Evolutionary conservation across 345 rosid genomes (phyloP).

Genomic region (Sisymbrium altissimum): DNA sequence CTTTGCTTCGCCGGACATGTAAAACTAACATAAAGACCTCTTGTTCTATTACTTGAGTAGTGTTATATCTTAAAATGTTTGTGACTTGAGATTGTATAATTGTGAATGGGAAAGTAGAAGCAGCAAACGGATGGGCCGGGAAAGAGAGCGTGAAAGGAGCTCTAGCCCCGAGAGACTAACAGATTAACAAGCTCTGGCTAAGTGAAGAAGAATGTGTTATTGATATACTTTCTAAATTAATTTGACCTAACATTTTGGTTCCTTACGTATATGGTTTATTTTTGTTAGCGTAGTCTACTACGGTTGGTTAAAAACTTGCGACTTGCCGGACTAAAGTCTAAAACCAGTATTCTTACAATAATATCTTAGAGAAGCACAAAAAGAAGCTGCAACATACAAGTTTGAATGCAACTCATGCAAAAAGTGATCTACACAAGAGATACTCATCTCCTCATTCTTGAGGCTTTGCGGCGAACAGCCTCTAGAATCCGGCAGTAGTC

Average conservation of each 20-base stretch:
- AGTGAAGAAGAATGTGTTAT: no score
- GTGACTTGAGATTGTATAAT: no score
- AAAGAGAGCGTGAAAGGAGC: no score
- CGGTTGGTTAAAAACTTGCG: background rate
- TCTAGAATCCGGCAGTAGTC: conserved; percentile 29
- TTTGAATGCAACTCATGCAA: background rate
- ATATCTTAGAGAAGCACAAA: background rate
- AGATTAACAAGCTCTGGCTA: no score
- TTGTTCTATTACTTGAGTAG: no score
- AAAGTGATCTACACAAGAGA: background rate
- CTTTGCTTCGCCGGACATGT: no score
- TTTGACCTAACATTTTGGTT: background rate
- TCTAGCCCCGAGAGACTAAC: no score
- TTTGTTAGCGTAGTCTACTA: background rate
- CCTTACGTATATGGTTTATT: background rate
- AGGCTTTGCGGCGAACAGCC: background rate
- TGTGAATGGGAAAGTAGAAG: no score
- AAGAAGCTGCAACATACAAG: background rate
- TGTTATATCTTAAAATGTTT: no score
- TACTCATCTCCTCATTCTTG: background rate
- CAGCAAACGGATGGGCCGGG: no score
- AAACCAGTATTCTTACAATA: background rate
- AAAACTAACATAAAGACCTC: no score
- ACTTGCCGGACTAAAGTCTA: no score
- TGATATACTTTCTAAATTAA: background rate